Evolutionary conservation across 2,329 filamentous ascomycete species (phyloP), one percentile per base, ranked within the genome.

Genomic region (Botrytis aclada): DNA sequence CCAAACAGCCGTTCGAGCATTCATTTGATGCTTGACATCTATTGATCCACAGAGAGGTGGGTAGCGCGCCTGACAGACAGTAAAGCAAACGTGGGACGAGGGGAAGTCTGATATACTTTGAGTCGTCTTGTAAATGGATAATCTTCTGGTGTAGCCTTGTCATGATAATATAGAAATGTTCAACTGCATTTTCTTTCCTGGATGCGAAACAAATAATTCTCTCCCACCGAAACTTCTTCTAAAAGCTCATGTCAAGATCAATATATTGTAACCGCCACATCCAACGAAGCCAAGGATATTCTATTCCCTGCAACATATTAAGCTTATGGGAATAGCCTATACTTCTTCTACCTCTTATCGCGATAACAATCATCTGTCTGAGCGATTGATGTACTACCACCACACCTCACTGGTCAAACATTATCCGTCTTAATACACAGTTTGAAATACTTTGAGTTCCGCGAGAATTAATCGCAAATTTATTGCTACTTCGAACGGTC

Each of bases 331-430:
- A 69, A 69, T 47, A 56, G 47, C 47, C 65, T 37, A 67, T 32
- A 32, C 37, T 37, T 56, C 25, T 54, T 25, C 9, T 43, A 41
- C 20, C 47, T 56, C 65, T 69, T 69, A 69, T 69, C 65, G 65
- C 65, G 65, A 69, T 69, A 69, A 69, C 65, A 67, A 25, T 51
- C 20, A 25, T 39, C 18, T 29, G 43, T 25, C 9, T 45, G 29
- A 29, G 34, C 25, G 45, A 67, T 64, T 64, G 29, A 47, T 22
- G 62, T 65, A 22, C 39, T 29, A 29, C 61, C 22, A 39, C 37
- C 37, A 39, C 60, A n/a, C 60, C 16, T 56, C 25, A 41, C 37
- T 22, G 37, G 37, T 41, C 47, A 32, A 67, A 69, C 47, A 29
- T 41, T n/a, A 41, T 41, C n/a, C 34, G 10, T 56, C 47, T 69